These are phyloP conservation scores for Magnolia sinica DNA, from an alignment of 164 flowering plant species.

Conservation along the genomic window DNA sequence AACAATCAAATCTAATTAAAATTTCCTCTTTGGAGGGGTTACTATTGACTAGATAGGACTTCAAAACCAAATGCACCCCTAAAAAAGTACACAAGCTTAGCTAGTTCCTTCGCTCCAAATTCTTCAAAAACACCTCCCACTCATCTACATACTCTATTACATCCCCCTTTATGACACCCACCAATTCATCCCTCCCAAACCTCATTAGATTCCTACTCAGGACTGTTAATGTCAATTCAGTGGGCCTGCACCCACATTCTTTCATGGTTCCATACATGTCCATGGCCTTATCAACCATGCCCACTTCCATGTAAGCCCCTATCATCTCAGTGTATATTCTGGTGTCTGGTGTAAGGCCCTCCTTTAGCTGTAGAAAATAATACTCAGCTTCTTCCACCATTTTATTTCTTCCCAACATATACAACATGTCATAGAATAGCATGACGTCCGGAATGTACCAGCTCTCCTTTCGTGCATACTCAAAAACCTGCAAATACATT, in stretches of 20 bases:
- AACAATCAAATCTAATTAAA: too few species aligned
- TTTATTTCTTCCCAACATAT: slow-evolving; percentile 14
- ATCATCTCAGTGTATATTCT: slow-evolving; percentile 17
- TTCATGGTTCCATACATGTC: slow-evolving; percentile 11
- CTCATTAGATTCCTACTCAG: slow-evolving; percentile 6
- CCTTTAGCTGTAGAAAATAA: slow-evolving; percentile 8
- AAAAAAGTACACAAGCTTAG: too few species aligned
- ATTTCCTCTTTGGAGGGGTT: too few species aligned
- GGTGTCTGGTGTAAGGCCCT: slow-evolving; percentile 12
- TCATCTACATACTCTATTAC: slow-evolving; percentile 3
- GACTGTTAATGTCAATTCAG: slow-evolving; percentile 8
- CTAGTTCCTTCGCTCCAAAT: neutral
- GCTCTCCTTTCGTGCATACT: slow-evolving; percentile 13
- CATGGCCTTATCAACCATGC: slow-evolving; percentile 13
- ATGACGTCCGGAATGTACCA: slow-evolving; percentile 11
- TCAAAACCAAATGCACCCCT: too few species aligned
- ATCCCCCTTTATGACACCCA: slow-evolving; percentile 5
- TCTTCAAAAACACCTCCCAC: slow-evolving; percentile 4
- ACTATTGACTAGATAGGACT: too few species aligned
- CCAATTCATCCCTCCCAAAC: neutral
- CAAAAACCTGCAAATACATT: slow-evolving; percentile 6
- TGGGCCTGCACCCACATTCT: slow-evolving; percentile 13
- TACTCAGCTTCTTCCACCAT: slow-evolving; percentile 10
- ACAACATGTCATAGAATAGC: slow-evolving; percentile 7
- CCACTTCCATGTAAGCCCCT: slow-evolving; percentile 15